Conservation (phyloP, 805 yeast species). For the Candida gorgasii region DNA sequence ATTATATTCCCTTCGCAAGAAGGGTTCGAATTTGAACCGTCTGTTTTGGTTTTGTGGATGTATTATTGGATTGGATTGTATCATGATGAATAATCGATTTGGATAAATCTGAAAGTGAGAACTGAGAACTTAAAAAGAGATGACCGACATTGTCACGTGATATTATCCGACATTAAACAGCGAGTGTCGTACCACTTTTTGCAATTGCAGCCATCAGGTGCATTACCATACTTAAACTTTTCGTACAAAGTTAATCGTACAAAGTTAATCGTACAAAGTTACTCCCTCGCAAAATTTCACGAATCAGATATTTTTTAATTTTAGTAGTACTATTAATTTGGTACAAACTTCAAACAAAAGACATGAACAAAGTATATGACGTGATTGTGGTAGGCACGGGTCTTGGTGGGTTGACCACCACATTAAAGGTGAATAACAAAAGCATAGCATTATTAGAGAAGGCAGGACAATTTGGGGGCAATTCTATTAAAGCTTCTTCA, state of each 20-base stretch:
- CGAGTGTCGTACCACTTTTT: not conserved
- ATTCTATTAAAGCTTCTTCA: constrained; percentile 61
- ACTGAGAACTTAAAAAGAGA: too few species aligned
- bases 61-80: constrained; percentile 38
- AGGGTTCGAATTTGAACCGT: constrained; percentile 73
- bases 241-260: not conserved
- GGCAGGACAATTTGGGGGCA: constrained; percentile 52
- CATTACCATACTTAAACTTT: not conserved
- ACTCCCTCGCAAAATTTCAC: not conserved
- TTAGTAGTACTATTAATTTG: not conserved
- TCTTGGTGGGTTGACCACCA: constrained; percentile 53
- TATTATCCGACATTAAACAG: too few species aligned
- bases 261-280: too few species aligned
- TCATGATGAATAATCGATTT: constrained; percentile 32
- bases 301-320: not conserved
- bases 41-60: constrained; percentile 42
- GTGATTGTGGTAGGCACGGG: constrained; percentile 55
- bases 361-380: constrained; percentile 7
- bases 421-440: constrained; percentile 36
- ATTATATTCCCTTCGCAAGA: constrained; percentile 74
- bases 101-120: not conserved
- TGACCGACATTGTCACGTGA: too few species aligned
- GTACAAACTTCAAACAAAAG: not conserved
- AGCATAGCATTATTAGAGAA: constrained; percentile 53
- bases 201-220: not conserved